Base-by-base conservation (phyloP, 192 early-diverging fungal genomes). In the Backusella australiensis region DNA sequence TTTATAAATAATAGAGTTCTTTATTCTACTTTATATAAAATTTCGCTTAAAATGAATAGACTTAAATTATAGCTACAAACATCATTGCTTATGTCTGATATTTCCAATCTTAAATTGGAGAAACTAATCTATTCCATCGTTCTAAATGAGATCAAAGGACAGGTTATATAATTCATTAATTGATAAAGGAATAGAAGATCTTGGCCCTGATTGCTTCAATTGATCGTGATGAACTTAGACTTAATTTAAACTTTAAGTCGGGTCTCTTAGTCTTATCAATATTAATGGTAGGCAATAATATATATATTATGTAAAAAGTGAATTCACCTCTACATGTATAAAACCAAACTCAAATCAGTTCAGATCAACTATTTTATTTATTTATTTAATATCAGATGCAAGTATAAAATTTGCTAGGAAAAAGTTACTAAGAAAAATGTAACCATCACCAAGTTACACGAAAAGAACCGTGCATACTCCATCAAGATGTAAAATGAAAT, bases 381-480 rank as follows among this genome's bases (percentile, higher is more conserved):
- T 59, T 59, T 59, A 12, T 59, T 26, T 26, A 59, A 59, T 59
- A 59, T 59, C 3, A 59, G 23, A 59, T 59, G 6, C 1, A 26
- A n/a, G 21, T 19, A 44, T 15, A 52, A 0, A 53, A 23, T 9
- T 9, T 53, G 6, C 2, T 6, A 23, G 26, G 23, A 59, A 59
- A 59, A n/a, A n/a, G 49, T 21, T 21, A 52, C 49, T n/a, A 5
- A 52, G 38, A 39, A 11, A 39, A 39, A 39, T 32, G 32, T 32
- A 39, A 39, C 38, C 0, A 6, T 1, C 1, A 39, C 1, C 19
- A n/a, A 52, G 53, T 59, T 59, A 59, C 53, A 59, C 53, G 53
- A 59, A 59, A 59, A 59, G 53, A 59, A 59, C 53, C 53, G 53
- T 59, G 53, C 53, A 59, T 59, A 26, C 53, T 59, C 23, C 53